These are phyloP conservation scores for Myochromella boudieri DNA, from an alignment of 768 basidiomycete genomes.

Conservation along the genomic window DNA sequence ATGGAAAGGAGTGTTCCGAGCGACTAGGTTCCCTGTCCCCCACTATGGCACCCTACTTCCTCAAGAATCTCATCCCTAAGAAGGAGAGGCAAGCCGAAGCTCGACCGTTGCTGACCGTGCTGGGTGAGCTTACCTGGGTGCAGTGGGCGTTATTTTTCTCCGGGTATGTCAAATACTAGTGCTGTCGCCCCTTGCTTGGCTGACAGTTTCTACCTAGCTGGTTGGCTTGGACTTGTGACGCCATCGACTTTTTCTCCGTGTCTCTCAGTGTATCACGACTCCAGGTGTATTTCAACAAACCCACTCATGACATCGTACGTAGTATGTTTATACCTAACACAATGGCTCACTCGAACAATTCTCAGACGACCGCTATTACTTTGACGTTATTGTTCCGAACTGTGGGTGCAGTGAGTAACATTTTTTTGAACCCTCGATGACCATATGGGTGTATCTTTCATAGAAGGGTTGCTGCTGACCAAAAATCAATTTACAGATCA, in stretches of 20 bases:
- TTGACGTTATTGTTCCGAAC: conserved; percentile 92
- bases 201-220: conserved; percentile 44
- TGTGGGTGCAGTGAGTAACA: conserved; percentile 56
- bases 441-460: too few species aligned
- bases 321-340: background rate
- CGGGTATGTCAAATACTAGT: conserved; percentile 40
- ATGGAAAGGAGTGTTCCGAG: background rate
- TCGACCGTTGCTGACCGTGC: conserved; percentile 42
- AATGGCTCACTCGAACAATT: background rate
- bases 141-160: conserved; percentile 62
- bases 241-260: conserved; percentile 84
- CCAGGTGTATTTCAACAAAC: conserved; percentile 43
- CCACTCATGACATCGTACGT: conserved; percentile 41
- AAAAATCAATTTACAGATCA: conserved; percentile 38
- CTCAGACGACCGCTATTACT: conserved; percentile 78
- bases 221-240: conserved; percentile 87
- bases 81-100: conserved; percentile 38
- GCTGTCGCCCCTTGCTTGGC: background rate
- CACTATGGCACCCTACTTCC: conserved; percentile 50
- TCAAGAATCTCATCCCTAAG: conserved; percentile 44
- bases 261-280: conserved; percentile 55
- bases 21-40: background rate
- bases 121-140: conserved; percentile 44
- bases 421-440: conserved; percentile 13
- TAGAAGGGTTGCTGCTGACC: too few species aligned